Conservation (phyloP, 768 basidiomycete genomes). For the Boletus tomentosulus region DNA sequence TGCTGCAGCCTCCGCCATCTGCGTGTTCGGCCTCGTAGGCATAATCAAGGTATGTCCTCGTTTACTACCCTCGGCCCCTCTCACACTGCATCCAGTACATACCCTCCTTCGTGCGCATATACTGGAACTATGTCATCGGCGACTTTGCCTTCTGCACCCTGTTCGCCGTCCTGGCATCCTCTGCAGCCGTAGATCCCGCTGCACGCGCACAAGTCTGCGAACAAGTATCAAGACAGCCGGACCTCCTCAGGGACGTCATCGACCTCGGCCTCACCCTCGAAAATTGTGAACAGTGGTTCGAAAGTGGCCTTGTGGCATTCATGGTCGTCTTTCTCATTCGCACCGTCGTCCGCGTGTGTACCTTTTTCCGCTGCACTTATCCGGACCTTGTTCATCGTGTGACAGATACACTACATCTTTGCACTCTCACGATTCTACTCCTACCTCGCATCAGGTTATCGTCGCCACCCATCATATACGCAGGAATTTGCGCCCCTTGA, state of each 20-base stretch:
- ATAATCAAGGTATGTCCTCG: conserved; percentile 54
- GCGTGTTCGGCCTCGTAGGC: conserved; percentile 63
- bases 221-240: conserved; percentile 69
- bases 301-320: conserved; percentile 56
- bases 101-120: conserved; percentile 66
- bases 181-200: conserved; percentile 52
- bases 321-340: conserved; percentile 57
- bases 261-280: conserved; percentile 73
- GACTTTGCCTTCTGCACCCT: conserved; percentile 70
- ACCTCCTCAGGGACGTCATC: conserved; percentile 63
- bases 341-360: conserved; percentile 62
- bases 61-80: background rate
- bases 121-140: conserved; percentile 77
- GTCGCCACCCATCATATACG: background rate
- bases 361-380: background rate
- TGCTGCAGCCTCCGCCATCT: conserved; percentile 58
- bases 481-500: conserved; percentile 38
- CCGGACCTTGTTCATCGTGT: conserved; percentile 1
- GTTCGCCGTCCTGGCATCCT: conserved; percentile 51
- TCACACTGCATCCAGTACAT: conserved; percentile 43
- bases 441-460: conserved; percentile 45
- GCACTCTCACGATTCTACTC: conserved; percentile 65
- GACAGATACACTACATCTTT: conserved; percentile 71
- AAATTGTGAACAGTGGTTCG: conserved; percentile 79
- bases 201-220: conserved; percentile 66